These are phyloP conservation scores for Cladophialophora psammophila DNA, from an alignment of 2,329 filamentous ascomycete genomes.

Conservation along the genomic window DNA sequence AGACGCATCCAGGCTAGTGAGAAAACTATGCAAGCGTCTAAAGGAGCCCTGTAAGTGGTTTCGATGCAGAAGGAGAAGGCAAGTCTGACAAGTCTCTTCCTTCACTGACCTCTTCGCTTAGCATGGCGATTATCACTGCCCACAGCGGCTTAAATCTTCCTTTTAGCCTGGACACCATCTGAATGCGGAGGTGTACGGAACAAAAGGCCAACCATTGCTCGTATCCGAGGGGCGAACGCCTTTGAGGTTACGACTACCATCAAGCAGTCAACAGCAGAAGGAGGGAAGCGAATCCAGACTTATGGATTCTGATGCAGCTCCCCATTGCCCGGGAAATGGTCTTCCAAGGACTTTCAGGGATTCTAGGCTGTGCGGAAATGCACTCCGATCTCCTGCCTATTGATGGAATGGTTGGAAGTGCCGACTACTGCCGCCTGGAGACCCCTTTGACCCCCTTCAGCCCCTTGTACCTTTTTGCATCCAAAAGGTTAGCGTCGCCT, in stretches of 20 bases:
- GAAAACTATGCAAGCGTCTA: neutral
- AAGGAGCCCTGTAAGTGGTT: constrained; percentile 12
- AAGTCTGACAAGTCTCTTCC: neutral
- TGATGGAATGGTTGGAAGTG: neutral
- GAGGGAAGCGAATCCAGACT: neutral
- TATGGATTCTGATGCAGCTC: neutral
- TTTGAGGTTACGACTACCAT: neutral
- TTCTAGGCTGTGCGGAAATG: neutral
- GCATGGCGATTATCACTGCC: constrained; percentile 3
- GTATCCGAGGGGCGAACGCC: neutral
- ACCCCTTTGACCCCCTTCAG: neutral
- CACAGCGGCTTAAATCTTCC: neutral
- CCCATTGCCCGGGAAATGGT: neutral
- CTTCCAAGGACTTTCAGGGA: neutral
- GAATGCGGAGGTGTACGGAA: neutral
- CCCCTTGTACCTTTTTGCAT: constrained; percentile 2
- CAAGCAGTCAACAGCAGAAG: neutral
- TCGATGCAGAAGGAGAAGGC: neutral
- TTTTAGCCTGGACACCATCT: neutral
- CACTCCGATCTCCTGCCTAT: neutral
- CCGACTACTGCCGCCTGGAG: neutral
- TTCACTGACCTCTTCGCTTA: neutral
- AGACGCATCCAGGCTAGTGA: neutral
- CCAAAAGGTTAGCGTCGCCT: neutral
- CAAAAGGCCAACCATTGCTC: constrained; percentile 6